A percentile compares a stretch with the other conserved stretches of the same genome.
phyloP scores from a whole-genome alignment of 371 early-diverging fungal genomes.

The Mortierella sp. region DNA sequence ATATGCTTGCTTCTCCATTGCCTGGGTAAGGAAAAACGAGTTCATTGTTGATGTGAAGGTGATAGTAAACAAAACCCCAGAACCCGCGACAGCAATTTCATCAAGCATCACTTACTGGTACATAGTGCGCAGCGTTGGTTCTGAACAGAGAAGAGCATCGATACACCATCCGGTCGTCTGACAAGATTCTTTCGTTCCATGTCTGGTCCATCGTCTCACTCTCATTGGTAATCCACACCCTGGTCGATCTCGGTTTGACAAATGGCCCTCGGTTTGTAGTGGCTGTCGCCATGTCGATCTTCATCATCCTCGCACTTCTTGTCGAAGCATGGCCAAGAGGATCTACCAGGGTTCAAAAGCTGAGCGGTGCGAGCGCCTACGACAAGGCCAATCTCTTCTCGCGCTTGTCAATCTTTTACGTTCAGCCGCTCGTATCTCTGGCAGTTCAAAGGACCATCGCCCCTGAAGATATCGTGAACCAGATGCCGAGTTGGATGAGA shows the following conservation, averaged over 20 bases:
- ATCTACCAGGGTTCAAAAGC: slow-evolving; percentile 24
- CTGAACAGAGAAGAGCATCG: slow-evolving; percentile 36
- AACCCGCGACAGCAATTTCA: background rate
- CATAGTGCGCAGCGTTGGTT: slow-evolving; percentile 22
- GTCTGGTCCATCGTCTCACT: slow-evolving; percentile 4
- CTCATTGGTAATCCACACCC: slow-evolving; percentile 14
- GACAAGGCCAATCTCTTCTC: slow-evolving; percentile 38
- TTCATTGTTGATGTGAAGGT: background rate
- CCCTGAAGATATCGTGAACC: slow-evolving; percentile 28
- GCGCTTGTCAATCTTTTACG: slow-evolving; percentile 21
- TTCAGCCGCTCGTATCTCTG: slow-evolving; percentile 21
- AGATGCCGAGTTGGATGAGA: slow-evolving; percentile 30
- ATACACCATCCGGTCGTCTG: slow-evolving; percentile 42
- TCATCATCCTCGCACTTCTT: slow-evolving; percentile 20
- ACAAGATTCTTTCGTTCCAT: slow-evolving; percentile 29
- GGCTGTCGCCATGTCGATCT: background rate
- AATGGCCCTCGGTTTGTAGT: background rate
- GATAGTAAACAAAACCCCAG: background rate
- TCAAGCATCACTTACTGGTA: background rate
- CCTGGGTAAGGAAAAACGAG: slow-evolving; percentile 34
- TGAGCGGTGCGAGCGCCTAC: slow-evolving; percentile 21
- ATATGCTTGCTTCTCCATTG: slow-evolving; percentile 10
- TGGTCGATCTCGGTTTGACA: slow-evolving; percentile 3
- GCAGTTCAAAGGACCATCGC: slow-evolving; percentile 17
- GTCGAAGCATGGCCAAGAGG: slow-evolving; percentile 46